Percentiles rank a stretch among this genome's conserved stretches.
Conservation (phyloP, 2,329 filamentous ascomycete species). For the Piedraia hortae region DNA sequence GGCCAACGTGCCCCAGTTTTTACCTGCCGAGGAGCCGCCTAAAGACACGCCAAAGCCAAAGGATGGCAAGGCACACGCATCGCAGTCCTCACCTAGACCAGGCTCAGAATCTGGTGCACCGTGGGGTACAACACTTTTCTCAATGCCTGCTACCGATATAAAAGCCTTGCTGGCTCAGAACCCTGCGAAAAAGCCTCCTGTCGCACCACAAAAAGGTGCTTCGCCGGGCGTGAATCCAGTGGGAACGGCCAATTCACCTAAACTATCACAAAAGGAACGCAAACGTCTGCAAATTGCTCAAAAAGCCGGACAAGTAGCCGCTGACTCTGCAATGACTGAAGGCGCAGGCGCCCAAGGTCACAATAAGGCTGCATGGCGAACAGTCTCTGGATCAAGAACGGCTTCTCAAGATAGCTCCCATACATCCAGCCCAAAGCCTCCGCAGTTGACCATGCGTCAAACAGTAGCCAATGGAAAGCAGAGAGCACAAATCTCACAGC, state of each 20-base stretch:
- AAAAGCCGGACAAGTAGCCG: too few species aligned
- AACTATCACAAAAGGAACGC: slow-evolving; percentile 73
- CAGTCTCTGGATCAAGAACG: too few species aligned
- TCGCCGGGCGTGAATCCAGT: slow-evolving; percentile 8
- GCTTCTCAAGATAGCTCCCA: too few species aligned
- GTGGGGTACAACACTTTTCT: slow-evolving; percentile 27
- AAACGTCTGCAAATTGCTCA: slow-evolving; percentile 49
- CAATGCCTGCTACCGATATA: slow-evolving; percentile 39
- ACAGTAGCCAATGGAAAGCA: slow-evolving; percentile 24
- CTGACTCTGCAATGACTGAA: too few species aligned
- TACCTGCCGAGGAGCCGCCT: too few species aligned
- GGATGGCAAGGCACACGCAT: too few species aligned
- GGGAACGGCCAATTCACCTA: slow-evolving; percentile 17
- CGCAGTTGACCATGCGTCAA: slow-evolving; percentile 32
- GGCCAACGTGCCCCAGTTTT: too few species aligned
- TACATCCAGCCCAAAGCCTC: slow-evolving; percentile 12
- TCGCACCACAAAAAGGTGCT: slow-evolving; percentile 16
- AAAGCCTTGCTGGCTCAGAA: slow-evolving; percentile 48
- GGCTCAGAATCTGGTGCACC: slow-evolving; percentile 15
- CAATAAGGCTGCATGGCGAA: too few species aligned
- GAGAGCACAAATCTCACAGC: slow-evolving; percentile 2
- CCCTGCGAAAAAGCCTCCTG: slow-evolving; percentile 18
- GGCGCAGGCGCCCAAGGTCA: too few species aligned
- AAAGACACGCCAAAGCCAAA: too few species aligned
- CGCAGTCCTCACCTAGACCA: too few species aligned